phyloP scores from a whole-genome alignment of 305 asterid genomes.

The Fraxinus dipetala region DNA sequence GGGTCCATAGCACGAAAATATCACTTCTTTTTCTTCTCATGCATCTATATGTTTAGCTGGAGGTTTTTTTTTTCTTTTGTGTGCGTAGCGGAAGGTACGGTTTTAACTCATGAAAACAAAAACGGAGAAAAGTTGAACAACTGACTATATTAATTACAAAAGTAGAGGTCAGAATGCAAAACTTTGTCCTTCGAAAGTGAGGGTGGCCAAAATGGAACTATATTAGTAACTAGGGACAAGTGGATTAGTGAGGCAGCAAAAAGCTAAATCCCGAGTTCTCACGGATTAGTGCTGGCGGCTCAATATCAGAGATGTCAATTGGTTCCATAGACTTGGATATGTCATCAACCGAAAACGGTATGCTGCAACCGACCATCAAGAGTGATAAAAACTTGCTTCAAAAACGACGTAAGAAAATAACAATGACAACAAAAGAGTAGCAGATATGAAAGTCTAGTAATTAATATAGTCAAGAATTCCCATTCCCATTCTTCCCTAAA shows the following conservation, averaged over 20 bases:
- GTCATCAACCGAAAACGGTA: conserved; percentile 90
- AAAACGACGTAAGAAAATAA: neutral
- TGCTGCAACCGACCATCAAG: conserved; percentile 53
- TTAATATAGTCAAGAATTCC: neutral
- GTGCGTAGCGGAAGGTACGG: too few species aligned
- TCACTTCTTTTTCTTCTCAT: neutral
- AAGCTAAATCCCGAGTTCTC: conserved; percentile 86
- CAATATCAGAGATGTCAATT: conserved; percentile 69
- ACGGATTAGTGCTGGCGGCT: conserved; percentile 73
- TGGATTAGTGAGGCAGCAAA: conserved; percentile 55
- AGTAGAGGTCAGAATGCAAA: neutral
- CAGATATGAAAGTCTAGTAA: neutral
- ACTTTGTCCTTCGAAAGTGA: neutral
- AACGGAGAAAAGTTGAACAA: neutral
- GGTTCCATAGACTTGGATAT: conserved; percentile 92
- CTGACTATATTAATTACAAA: neutral
- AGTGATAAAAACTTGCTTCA: conserved; percentile 20
- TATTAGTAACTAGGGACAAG: neutral
- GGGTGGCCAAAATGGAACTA: neutral
- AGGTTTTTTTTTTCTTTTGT: too few species aligned
- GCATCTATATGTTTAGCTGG: too few species aligned
- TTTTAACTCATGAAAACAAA: neutral
- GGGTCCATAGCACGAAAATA: neutral
- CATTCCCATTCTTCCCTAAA: neutral
- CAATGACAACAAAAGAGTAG: neutral